Base-by-base conservation (phyloP, 1,139 yeast genomes). In the Suhomyces chickasaworum region DNA sequence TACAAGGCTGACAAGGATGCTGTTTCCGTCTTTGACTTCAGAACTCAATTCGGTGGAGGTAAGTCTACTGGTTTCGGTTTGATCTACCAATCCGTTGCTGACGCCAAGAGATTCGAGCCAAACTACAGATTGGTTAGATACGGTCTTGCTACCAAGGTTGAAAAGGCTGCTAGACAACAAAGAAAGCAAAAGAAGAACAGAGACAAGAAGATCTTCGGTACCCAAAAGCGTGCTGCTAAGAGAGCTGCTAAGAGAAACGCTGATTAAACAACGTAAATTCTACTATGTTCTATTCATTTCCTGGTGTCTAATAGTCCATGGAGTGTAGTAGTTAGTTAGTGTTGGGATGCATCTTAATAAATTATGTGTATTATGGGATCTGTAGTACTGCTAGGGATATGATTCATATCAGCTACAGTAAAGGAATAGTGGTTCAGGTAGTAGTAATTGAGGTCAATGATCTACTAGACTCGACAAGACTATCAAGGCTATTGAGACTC, bases 121-220 rank as follows among this genome's bases (percentile, higher is more conserved):
- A 74, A 90, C 65, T 93, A 93, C 95, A 91, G 99, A 83, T 89
- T 90, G 73, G 96, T 93, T 69, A 93, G 99, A 88, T 88, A 89
- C 83, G 99, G 98, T 70, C 84, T 91, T 75, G 97, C 96, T 73
- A 81, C 80, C 65, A 89, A 89, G 85, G 90, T 86, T 69, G 98
- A 93, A 78, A 90, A 89, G 84, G 83, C 97, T 68, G 89, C 97
- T 68, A 90, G 98, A 90, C 97, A 91, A 84, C 99, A 95, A 84
- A 90, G 99, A 85, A 95, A 95, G 82, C 99, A 93, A 87, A 89
- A 89, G 91, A 93, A 93, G 93, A 93, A 93, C 96, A 91, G 98
- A 86, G 97, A 89, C 71, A 86, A 86, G 90, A 93, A 93, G 88
- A 77, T 88, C 86, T 89, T 91, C 72, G 99, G 99, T 86, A 93